These are phyloP conservation scores for Neocallimastix lanati DNA, from an alignment of 192 early-diverging fungal genomes.

Conservation along the genomic window DNA sequence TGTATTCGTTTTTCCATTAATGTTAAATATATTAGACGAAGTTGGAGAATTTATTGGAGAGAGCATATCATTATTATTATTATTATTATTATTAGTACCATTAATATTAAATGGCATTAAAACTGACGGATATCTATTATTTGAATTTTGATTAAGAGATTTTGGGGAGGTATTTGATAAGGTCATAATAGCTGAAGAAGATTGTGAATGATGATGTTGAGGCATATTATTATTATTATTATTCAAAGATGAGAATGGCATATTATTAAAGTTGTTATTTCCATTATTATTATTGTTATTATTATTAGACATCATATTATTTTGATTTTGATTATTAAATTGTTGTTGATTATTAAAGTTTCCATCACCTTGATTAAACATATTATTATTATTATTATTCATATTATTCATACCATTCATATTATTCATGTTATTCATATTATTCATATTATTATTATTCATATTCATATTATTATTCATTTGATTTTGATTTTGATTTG, in stretches of 20 bases:
- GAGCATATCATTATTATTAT: neutral
- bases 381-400: neutral
- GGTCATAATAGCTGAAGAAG: neutral
- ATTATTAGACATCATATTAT: neutral
- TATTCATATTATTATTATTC: neutral
- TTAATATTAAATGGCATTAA: neutral
- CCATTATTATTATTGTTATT: neutral
- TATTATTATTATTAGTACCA: neutral
- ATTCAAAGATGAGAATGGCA: neutral
- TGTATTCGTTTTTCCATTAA: neutral
- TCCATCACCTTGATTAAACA: neutral
- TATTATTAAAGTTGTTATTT: neutral
- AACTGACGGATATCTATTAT: neutral
- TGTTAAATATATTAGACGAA: neutral
- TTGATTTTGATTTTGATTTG: neutral
- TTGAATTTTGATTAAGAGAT: neutral
- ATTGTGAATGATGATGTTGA: neutral
- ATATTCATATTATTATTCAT: neutral
- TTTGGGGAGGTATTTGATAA: neutral
- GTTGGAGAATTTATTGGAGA: neutral
- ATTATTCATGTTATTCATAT: neutral
- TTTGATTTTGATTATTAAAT: neutral
- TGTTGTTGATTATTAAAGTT: neutral
- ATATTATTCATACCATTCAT: neutral
- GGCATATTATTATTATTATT: neutral